A percentile compares a stretch with the other conserved stretches of the same genome.
Conservation (phyloP, 129 eudicot genomes). For the Deinandra increscens region DNA sequence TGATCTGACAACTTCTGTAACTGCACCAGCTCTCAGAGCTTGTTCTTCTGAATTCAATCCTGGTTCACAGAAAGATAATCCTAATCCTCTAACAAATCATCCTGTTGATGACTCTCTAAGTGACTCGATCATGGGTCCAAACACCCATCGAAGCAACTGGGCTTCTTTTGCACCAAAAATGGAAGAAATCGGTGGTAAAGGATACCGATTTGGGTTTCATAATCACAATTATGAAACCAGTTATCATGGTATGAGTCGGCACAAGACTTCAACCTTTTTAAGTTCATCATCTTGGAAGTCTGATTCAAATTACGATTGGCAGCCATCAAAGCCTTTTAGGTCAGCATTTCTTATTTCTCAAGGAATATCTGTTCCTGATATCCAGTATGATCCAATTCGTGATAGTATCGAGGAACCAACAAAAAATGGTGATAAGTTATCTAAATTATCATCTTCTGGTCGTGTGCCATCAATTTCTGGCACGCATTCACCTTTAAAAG, state of each 20-base stretch:
- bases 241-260: slow-evolving; percentile 30
- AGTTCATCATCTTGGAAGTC: slow-evolving; percentile 46
- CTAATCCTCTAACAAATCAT: background rate
- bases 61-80: slow-evolving; percentile 29
- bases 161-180: slow-evolving; percentile 32
- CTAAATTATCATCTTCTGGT: slow-evolving; percentile 37
- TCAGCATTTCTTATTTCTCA: slow-evolving; percentile 53
- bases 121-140: slow-evolving; percentile 23
- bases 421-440: slow-evolving; percentile 26
- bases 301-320: slow-evolving; percentile 62
- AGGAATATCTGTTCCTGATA: slow-evolving; percentile 41
- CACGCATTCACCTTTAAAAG: slow-evolving; percentile 25
- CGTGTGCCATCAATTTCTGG: slow-evolving; percentile 37
- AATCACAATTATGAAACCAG: slow-evolving; percentile 26
- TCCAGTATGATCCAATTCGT: slow-evolving; percentile 57
- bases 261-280: slow-evolving; percentile 34
- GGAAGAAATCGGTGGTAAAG: slow-evolving; percentile 34
- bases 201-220: slow-evolving; percentile 27
- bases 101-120: slow-evolving; percentile 16
- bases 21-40: slow-evolving; percentile 6
- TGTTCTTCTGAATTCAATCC: slow-evolving; percentile 27
- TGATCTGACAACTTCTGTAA: slow-evolving; percentile 25
- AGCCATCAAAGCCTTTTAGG: slow-evolving; percentile 71
- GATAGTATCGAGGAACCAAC: slow-evolving; percentile 53
- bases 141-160: slow-evolving; percentile 20